Conservation (phyloP, 352 stramenopile species). For the Globisporangium irregulare region DNA sequence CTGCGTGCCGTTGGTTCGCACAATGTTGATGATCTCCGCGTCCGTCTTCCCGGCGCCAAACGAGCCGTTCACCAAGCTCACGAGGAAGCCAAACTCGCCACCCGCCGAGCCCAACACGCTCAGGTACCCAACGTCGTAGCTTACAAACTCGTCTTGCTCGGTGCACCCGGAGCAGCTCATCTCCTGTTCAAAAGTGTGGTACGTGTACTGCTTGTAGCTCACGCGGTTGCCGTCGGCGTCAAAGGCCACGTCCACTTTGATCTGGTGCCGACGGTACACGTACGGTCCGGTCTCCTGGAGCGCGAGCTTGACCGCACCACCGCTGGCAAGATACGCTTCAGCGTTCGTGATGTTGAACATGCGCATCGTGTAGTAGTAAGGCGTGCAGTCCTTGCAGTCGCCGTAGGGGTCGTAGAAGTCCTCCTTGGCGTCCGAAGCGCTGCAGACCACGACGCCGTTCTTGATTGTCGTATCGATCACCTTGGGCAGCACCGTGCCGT, state of each 20-base stretch:
- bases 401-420: constrained; percentile 46
- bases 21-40: constrained; percentile 4
- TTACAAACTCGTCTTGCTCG: constrained; percentile 33
- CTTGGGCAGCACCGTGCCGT: constrained; percentile 30
- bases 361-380: constrained; percentile 46
- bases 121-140: constrained; percentile 20
- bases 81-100: constrained; percentile 14
- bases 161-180: constrained; percentile 51
- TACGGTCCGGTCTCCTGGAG: constrained; percentile 26
- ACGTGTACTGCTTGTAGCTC: constrained; percentile 78
- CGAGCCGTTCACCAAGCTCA: constrained; percentile 12
- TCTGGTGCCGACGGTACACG: constrained; percentile 33
- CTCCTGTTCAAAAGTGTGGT: constrained; percentile 50
- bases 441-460: constrained; percentile 36
- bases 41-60: constrained; percentile 6
- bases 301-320: constrained; percentile 18
- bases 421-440: constrained; percentile 24
- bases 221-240: constrained; percentile 32
- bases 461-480: constrained; percentile 39
- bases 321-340: constrained; percentile 26
- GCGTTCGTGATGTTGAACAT: constrained; percentile 30
- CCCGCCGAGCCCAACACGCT: constrained; percentile 14
- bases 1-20: constrained; percentile 13
- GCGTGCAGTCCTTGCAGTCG: constrained; percentile 49
- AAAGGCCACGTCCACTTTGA: constrained; percentile 23